A percentile compares a stretch with the other conserved stretches of the same genome.
Conservation (phyloP, 352 stramenopile genomes). For the Pythium aquatile region DNA sequence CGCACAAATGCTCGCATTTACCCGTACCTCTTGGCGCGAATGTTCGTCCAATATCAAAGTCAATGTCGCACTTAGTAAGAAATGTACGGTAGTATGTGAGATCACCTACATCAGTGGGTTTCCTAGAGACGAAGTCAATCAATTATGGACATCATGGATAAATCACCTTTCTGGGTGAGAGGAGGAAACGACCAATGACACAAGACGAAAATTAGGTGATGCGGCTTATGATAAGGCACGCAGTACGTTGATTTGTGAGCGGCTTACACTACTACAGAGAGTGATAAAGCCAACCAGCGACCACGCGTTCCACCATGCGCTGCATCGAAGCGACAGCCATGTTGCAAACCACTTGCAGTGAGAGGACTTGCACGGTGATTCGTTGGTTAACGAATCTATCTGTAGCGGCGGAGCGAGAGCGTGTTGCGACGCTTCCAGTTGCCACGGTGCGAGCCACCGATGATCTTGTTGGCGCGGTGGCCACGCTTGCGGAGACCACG, state of each 20-base stretch:
- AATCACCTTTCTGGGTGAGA: too few relatives aligned
- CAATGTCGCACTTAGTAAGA: constrained; percentile 8
- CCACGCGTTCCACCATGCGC: constrained; percentile 1
- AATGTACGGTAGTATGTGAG: neutral
- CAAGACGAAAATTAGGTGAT: neutral
- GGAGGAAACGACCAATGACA: too few relatives aligned
- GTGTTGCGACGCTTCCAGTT: constrained; percentile 99
- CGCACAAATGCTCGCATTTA: neutral
- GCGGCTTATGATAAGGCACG: constrained; percentile 18
- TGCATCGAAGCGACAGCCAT: constrained; percentile 25
- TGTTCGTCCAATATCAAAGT: constrained; percentile 9
- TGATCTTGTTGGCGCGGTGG: constrained; percentile 99
- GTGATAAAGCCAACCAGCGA: neutral
- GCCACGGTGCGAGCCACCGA: constrained; percentile 94
- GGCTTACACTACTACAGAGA: constrained; percentile 11
- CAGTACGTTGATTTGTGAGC: constrained; percentile 1
- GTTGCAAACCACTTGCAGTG: constrained; percentile 17
- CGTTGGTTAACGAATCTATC: constrained; percentile 55
- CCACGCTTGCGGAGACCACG: constrained; percentile 98
- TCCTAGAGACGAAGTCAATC: neutral
- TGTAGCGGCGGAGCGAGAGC: constrained; percentile 97
- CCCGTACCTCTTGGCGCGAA: neutral
- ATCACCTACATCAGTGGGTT: constrained; percentile 10
- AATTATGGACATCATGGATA: too few relatives aligned
- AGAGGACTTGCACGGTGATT: constrained; percentile 5